phyloP scores from a whole-genome alignment of 495 filamentous ascomycete species.

The Penicillium parvum region DNA sequence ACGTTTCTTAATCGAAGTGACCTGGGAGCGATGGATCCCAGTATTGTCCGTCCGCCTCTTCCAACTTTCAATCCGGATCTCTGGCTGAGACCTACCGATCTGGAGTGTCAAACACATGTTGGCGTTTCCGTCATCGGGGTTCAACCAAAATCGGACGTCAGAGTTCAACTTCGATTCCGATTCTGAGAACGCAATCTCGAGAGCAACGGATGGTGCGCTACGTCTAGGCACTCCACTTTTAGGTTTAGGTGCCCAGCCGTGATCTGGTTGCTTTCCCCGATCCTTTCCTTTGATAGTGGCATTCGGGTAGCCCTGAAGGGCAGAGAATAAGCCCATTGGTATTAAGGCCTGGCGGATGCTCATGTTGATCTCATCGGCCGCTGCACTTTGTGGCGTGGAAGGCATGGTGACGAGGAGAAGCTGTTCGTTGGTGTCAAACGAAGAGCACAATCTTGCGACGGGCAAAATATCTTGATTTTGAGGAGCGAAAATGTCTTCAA shows the following conservation, averaged over 20 bases:
- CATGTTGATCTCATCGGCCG: neutral
- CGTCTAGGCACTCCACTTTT: neutral
- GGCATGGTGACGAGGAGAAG: slow-evolving; percentile 6
- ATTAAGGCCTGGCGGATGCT: neutral
- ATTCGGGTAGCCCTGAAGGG: neutral
- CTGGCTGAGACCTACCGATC: neutral
- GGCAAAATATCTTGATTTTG: neutral
- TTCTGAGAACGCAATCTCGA: too few relatives aligned
- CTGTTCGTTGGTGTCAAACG: slow-evolving; percentile 5
- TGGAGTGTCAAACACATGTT: slow-evolving; percentile 3
- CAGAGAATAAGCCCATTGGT: slow-evolving; percentile 1
- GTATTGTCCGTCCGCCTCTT: neutral
- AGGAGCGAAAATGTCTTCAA: neutral
- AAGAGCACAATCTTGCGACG: neutral
- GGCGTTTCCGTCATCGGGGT: slow-evolving; percentile 1
- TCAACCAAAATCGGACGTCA: slow-evolving; percentile 8
- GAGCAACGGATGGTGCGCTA: too few relatives aligned
- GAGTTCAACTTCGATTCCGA: too few relatives aligned
- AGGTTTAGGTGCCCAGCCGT: slow-evolving; percentile 1
- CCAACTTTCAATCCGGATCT: slow-evolving; percentile 7
- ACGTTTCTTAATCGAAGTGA: too few relatives aligned
- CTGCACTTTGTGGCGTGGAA: neutral
- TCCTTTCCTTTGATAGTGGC: neutral
- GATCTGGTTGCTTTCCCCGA: neutral
- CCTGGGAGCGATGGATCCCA: too few relatives aligned